These are phyloP conservation scores for Penicillium nucicola DNA, from an alignment of 495 filamentous ascomycete species.

Conservation along the genomic window DNA sequence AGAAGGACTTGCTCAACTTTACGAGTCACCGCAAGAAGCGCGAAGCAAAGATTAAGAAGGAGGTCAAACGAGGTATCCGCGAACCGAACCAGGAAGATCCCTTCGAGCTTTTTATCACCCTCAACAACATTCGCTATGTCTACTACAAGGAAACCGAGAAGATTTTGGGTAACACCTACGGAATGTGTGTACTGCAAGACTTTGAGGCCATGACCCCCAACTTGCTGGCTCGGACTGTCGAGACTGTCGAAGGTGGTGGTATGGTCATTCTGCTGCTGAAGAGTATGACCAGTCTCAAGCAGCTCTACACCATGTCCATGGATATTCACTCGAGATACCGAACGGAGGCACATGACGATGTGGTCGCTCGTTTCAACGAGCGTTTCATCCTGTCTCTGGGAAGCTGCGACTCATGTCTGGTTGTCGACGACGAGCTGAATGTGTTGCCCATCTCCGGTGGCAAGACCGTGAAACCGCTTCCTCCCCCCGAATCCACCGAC, in stretches of 20 bases:
- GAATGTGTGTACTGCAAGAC: slow-evolving; percentile 97
- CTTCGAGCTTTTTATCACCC: slow-evolving; percentile 95
- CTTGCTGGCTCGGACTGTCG: slow-evolving; percentile 87
- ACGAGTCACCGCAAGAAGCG: slow-evolving; percentile 96
- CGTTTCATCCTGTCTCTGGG: slow-evolving; percentile 94
- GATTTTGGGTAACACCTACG: slow-evolving; percentile 97
- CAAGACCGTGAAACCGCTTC: slow-evolving; percentile 81
- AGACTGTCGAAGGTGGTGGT: slow-evolving; percentile 96
- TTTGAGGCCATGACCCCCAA: slow-evolving; percentile 98
- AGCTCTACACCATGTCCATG: slow-evolving; percentile 97
- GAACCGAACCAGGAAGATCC: slow-evolving; percentile 96
- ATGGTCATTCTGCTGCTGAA: slow-evolving; percentile 87
- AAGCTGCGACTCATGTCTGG: slow-evolving; percentile 89
- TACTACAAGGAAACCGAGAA: slow-evolving; percentile 99
- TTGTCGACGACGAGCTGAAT: slow-evolving; percentile 97
- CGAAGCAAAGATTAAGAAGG: slow-evolving; percentile 95
- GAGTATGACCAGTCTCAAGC: slow-evolving; percentile 95
- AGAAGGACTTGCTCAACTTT: slow-evolving; percentile 94
- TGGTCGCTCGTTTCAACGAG: slow-evolving; percentile 95
- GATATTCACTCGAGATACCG: slow-evolving; percentile 95
- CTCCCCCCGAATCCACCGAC: slow-evolving; percentile 64
- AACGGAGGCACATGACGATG: slow-evolving; percentile 95
- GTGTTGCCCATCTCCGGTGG: slow-evolving; percentile 96
- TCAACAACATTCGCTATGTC: slow-evolving; percentile 96
- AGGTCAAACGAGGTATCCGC: slow-evolving; percentile 91